Evolutionary conservation across 148 eudicot species (phyloP), one percentile per base, ranked within the genome.

Genomic region (Drosera capensis): DNA sequence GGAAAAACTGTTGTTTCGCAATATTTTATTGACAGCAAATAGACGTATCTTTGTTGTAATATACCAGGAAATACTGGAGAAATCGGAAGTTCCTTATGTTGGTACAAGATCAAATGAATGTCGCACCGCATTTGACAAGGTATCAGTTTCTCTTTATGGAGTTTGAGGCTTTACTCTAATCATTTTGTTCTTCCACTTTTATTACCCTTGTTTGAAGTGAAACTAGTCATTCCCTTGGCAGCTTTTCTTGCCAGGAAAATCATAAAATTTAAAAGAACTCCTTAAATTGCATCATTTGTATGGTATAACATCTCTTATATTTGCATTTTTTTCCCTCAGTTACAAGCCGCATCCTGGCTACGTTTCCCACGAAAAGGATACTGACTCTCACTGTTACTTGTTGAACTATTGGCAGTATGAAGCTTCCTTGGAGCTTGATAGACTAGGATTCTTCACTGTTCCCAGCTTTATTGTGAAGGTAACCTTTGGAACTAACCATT

Each of bases 71-170:
- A 54, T 86, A 23, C 56, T 86, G 70, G 95, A 80, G 68, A 68
- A 58, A 59, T 55, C 71, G 24, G 71, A 71, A n/a, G 54, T 86
- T 46, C 95, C 95, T 24, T 86, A 67, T 62, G 92, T 81, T 55
- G 95, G 95, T 24, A 81, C 95, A 23, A 59, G 55, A 43, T 78
- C 95, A 12, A 63, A 45, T 23, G 83, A 75, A 65, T 86, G 92
- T 41, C 65, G 68, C 47, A 73, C 48, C 64, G 95, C 95, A 70
- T 86, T 86, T 68, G 92, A 86, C 68, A 86, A 86, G 80, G 95
- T 80, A 53, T 34, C 14, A 20, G 6, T 5, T n/a, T n/a, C 6
- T 6, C 14, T 1, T 3, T 34, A 3, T 34, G 13, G 38, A 11
- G 11, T 11, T 28, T 28, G 7, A 0, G 31, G 7, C 5, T 28